A percentile compares a stretch with the other conserved stretches of the same genome.
These are phyloP conservation scores for Starmera dryadoides DNA, from an alignment of 805 yeast genomes.

Conservation along the genomic window DNA sequence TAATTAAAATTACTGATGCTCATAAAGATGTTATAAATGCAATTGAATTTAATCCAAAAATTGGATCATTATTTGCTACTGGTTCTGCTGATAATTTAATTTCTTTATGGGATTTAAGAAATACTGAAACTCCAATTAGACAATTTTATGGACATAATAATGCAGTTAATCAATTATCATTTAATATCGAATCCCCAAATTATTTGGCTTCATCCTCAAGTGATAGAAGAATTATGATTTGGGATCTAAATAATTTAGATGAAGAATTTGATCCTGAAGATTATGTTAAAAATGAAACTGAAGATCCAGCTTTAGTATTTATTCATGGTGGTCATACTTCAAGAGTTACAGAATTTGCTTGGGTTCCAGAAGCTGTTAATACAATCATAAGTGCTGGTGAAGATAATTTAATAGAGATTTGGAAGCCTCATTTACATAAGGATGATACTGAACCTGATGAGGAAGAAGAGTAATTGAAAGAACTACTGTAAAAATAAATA, in stretches of 20 bases:
- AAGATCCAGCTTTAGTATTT: conserved; percentile 72
- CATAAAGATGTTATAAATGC: conserved; percentile 62
- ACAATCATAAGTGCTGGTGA: conserved; percentile 65
- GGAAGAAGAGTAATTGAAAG: conserved; percentile 10
- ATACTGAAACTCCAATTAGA: conserved; percentile 50
- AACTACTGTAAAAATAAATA: neutral
- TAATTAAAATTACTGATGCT: conserved; percentile 39
- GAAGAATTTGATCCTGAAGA: conserved; percentile 49
- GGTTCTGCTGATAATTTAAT: conserved; percentile 76
- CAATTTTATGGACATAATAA: conserved; percentile 60
- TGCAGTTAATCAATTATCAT: conserved; percentile 48
- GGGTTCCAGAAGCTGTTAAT: conserved; percentile 56
- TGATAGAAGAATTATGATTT: conserved; percentile 64
- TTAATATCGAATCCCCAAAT: conserved; percentile 41
- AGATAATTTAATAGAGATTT: conserved; percentile 68
- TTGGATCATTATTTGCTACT: conserved; percentile 54
- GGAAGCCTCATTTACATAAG: conserved; percentile 40
- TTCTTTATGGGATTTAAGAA: conserved; percentile 69
- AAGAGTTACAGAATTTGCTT: conserved; percentile 55
- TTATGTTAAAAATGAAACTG: conserved; percentile 46
- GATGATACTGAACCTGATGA: conserved; percentile 36
- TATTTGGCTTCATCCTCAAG: conserved; percentile 50
- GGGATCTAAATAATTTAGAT: conserved; percentile 63
- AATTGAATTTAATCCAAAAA: conserved; percentile 54
- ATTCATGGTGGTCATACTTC: conserved; percentile 86